Evolutionary conservation across 257 asterid species (phyloP).

Genomic region (Solanum sejunctum): DNA sequence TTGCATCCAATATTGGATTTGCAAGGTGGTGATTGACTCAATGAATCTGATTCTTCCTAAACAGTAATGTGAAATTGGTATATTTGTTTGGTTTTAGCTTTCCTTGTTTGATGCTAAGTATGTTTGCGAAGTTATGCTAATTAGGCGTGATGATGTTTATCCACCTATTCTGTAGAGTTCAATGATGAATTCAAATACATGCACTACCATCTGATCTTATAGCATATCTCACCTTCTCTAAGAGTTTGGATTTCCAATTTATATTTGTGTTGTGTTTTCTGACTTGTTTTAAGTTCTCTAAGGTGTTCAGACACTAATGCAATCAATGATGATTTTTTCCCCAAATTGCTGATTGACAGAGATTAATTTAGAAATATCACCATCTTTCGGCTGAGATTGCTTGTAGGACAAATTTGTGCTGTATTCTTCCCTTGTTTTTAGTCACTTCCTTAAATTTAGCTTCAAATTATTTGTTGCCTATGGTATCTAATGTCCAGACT

Average conservation of each 20-base stretch:
- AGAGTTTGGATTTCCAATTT: not conserved
- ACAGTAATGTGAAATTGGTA: too few relatives aligned
- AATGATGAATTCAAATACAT: constrained; percentile 51
- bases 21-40: constrained; percentile 32
- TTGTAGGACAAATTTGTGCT: not conserved
- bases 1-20: constrained; percentile 6
- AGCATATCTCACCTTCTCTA: not conserved
- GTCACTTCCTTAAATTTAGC: not conserved
- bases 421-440: not conserved
- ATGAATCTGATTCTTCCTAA: constrained; percentile 14
- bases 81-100: not conserved
- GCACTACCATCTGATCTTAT: constrained; percentile 89
- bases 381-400: constrained; percentile 97
- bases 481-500: constrained; percentile 44
- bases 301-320: not conserved
- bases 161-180: constrained; percentile 41
- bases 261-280: not conserved
- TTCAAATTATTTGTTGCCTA: constrained; percentile 10
- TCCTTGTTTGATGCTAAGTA: not conserved
- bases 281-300: not conserved
- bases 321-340: constrained; percentile 40
- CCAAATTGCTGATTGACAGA: constrained; percentile 23
- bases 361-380: constrained; percentile 48
- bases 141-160: constrained; percentile 24
- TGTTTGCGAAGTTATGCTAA: not conserved